Evolutionary conservation across 2,329 filamentous ascomycete species (phyloP), one percentile per base, ranked within the genome.

Genomic region (Paecilomyces sp.): DNA sequence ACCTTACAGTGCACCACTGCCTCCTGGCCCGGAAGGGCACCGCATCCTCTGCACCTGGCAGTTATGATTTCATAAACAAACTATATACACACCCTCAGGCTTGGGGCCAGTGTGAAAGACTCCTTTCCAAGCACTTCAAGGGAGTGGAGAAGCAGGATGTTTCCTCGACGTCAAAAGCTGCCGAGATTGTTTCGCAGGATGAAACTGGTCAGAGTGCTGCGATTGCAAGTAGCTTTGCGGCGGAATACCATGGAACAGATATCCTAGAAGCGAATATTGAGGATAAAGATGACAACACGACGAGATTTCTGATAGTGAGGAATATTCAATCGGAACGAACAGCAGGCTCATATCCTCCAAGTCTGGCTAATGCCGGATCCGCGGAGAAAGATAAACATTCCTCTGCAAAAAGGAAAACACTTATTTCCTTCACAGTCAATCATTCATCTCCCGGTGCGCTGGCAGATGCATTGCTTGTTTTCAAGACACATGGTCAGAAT

Each of bases 11-110:
- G 41, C 88, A 91, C 74, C 94, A 97, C 76, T 97, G 88, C 69
- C 82, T 99, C 0, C 79, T 97, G 4, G 90, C 74, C 51, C 71
- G 66, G 55, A 72, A 71, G 57, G 65, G 61, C 66, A 25, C 54
- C 28, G 54, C 54, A 60, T 66, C 63, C 47, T 28, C 52, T 58
- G 63, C 11, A 52, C 57, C 15, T 64, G 58, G 59, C 11, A 33
- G 65, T 13, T 92, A 62, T 74, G 77, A 58, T 81, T 70, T 88
- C 66, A 83, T 97, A 68, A 84, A 82, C 66, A 88, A 88, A 68
- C 76, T 99, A 50, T 96, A 96, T 78, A 94, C 91, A 25, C 94
- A 99, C 75, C 92, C 93, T 9, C 94, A 99, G 76, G 94, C 92
- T 30, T 96, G 94, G 81, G 92, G 92, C 28, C 94, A 99, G 77